A percentile compares a stretch with the other conserved stretches of the same genome.
These are phyloP conservation scores for Cadophora luteo-olivacea DNA, from an alignment of 2,329 filamentous ascomycete genomes.

Conservation along the genomic window DNA sequence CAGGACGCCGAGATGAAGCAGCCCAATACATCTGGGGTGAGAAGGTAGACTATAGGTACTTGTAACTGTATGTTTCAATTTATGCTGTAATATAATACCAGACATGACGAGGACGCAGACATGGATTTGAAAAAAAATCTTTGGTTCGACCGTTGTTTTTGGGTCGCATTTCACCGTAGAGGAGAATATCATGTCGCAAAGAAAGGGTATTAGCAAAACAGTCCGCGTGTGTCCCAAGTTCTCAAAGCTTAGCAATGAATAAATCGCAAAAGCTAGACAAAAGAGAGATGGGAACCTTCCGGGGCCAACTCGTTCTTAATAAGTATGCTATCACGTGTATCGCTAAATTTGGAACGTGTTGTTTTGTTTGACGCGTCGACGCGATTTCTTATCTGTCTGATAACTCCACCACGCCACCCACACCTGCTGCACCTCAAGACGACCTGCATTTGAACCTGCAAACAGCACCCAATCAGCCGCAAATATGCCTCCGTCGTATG, in stretches of 20 bases:
- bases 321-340: background rate
- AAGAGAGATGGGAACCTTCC: too few species aligned
- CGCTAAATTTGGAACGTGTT: background rate
- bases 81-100: background rate
- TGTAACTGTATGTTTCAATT: background rate
- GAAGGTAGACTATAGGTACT: background rate
- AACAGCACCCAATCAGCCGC: background rate
- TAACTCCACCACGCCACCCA: background rate
- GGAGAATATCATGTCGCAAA: too few species aligned
- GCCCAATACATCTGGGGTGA: background rate
- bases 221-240: too few species aligned
- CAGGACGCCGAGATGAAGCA: too few species aligned
- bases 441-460: background rate
- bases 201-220: too few species aligned
- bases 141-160: too few species aligned
- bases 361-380: slow-evolving; percentile 6
- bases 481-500: background rate
- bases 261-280: too few species aligned
- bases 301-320: too few species aligned
- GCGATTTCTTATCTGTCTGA: background rate
- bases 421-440: background rate
- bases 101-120: background rate
- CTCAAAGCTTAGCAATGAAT: too few species aligned
- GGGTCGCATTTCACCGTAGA: too few species aligned
- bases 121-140: too few species aligned